phyloP scores from a whole-genome alignment of 2,329 filamentous ascomycete species.

The Stemphylium vesicarium region DNA sequence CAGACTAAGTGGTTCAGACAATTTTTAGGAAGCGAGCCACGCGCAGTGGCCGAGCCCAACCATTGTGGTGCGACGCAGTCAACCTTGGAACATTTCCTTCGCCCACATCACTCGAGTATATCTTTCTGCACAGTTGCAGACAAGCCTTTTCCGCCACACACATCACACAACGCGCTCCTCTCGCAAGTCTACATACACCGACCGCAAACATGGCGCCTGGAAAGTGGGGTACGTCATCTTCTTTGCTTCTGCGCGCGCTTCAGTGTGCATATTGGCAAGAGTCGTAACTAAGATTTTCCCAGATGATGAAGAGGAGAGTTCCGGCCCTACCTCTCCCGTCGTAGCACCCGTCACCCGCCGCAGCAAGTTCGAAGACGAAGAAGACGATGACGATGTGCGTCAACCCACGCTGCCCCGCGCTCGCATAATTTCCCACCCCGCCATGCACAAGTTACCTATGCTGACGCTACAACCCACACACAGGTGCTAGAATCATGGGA shows the following conservation, averaged over 20 bases:
- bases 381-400: constrained; percentile 80
- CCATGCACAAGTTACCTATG: constrained; percentile 12
- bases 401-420: constrained; percentile 24
- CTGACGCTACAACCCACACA: constrained; percentile 28
- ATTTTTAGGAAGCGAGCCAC: constrained; percentile 35
- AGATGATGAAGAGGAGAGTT: constrained; percentile 65
- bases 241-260: constrained; percentile 27
- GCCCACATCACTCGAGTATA: constrained; percentile 17
- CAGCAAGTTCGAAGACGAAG: constrained; percentile 90
- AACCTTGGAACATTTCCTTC: constrained; percentile 23
- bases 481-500: constrained; percentile 97
- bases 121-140: constrained; percentile 10
- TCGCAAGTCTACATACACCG: constrained; percentile 9
- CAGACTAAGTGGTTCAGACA: constrained; percentile 19
- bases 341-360: constrained; percentile 57
- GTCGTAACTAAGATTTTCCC: constrained; percentile 23
- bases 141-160: not conserved
- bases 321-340: constrained; percentile 56
- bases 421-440: constrained; percentile 24
- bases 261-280: constrained; percentile 1
- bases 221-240: constrained; percentile 53
- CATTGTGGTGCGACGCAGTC: constrained; percentile 33
- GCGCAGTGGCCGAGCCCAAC: constrained; percentile 32
- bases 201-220: constrained; percentile 46
- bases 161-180: not conserved